These are phyloP conservation scores for Thuidium tamariscinum DNA, from an alignment of 225 moss, liverwort and hornwort species.

Conservation along the genomic window DNA sequence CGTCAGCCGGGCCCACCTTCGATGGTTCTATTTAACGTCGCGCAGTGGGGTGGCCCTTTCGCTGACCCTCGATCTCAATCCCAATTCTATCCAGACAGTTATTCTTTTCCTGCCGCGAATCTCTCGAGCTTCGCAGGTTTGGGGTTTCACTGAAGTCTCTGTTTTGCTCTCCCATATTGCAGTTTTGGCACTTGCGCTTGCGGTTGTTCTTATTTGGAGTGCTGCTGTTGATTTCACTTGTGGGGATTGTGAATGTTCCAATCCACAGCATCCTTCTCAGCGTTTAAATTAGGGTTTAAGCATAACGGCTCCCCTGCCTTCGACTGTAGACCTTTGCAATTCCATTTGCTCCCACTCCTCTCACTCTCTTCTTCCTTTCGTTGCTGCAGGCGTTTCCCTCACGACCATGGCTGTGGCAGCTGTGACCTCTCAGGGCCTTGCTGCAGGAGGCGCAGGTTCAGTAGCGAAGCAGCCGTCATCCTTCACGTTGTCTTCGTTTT, in stretches of 20 bases:
- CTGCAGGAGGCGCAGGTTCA: background rate
- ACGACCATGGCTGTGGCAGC: slow-evolving; percentile 30
- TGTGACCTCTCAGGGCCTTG: slow-evolving; percentile 18
- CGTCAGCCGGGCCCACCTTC: no score
- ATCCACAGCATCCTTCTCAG: background rate
- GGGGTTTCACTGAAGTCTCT: background rate
- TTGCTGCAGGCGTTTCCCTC: background rate
- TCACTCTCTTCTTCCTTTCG: background rate
- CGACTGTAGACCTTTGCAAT: background rate
- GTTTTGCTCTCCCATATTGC: background rate
- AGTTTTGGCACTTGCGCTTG: background rate
- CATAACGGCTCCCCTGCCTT: no score
- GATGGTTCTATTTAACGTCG: no score
- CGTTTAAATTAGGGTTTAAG: background rate
- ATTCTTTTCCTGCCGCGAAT: no score
- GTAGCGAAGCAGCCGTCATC: background rate
- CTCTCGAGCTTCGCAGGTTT: background rate
- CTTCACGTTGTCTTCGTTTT: background rate
- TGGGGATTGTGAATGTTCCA: background rate
- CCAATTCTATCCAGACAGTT: background rate
- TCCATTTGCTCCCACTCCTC: no score
- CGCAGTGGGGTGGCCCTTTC: background rate
- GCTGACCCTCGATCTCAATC: background rate
- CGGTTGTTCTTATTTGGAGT: background rate
- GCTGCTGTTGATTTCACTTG: background rate